phyloP scores from a whole-genome alignment of 306 rosid species.

The Vicia villosa region DNA sequence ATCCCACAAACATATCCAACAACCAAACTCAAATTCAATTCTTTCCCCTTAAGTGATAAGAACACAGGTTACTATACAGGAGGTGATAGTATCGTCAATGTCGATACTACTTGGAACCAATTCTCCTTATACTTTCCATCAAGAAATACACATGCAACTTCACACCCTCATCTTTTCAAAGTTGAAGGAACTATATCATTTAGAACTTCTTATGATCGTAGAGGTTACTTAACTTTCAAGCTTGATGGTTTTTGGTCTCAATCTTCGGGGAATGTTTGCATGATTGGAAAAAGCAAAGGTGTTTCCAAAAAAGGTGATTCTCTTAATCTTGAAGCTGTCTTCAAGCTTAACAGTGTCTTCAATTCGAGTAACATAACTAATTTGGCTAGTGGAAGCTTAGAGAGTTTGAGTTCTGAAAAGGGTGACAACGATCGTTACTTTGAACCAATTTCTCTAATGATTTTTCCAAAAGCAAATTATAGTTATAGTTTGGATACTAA shows the following conservation, averaged over 20 bases:
- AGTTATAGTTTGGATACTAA: conserved; percentile 41
- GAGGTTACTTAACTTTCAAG: not conserved
- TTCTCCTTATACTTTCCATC: conserved; percentile 12
- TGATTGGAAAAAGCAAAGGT: conserved; percentile 48
- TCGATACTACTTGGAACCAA: conserved; percentile 5
- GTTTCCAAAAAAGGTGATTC: conserved; percentile 33
- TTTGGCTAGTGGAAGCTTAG: conserved; percentile 57
- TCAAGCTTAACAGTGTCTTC: conserved; percentile 51
- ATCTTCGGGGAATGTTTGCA: conserved; percentile 54
- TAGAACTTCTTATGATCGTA: not conserved
- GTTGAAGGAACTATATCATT: conserved; percentile 34
- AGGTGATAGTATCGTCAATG: conserved; percentile 27
- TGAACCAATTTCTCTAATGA: conserved; percentile 48
- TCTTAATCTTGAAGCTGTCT: conserved; percentile 32
- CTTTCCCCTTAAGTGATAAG: conserved; percentile 6
- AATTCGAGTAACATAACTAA: conserved; percentile 40
- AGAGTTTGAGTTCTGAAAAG: conserved; percentile 48
- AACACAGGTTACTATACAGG: conserved; percentile 48
- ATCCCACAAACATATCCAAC: conserved; percentile 37
- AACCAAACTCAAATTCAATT: not conserved
- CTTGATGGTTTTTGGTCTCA: conserved; percentile 64
- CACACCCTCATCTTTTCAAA: conserved; percentile 39
- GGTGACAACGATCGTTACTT: conserved; percentile 31
- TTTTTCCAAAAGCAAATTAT: conserved; percentile 49
- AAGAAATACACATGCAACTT: conserved; percentile 25